phyloP scores from a whole-genome alignment of 1,139 yeast species.

The Taphrina betulina region DNA sequence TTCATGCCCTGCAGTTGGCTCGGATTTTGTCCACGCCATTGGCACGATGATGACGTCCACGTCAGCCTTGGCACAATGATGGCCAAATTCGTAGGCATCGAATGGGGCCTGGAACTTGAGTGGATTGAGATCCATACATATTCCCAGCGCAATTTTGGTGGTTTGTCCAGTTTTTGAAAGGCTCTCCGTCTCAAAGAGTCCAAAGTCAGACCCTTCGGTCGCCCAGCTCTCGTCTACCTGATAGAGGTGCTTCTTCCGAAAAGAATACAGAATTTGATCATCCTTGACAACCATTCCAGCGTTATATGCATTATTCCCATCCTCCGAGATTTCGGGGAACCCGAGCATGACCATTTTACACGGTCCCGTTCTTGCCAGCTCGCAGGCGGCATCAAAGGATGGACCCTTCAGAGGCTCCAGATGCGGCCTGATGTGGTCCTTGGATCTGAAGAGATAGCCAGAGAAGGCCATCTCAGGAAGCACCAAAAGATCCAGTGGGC shows the following conservation, averaged over 20 bases:
- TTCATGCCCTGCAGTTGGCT: constrained; percentile 35
- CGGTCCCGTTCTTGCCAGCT: constrained; percentile 51
- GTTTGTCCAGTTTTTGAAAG: constrained; percentile 37
- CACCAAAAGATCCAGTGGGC: constrained; percentile 50
- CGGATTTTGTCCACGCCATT: constrained; percentile 70
- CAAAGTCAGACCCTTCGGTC: constrained; percentile 57
- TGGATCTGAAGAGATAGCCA: constrained; percentile 68
- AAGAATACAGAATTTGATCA: constrained; percentile 55
- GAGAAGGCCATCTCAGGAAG: constrained; percentile 84
- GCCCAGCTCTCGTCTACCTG: constrained; percentile 83
- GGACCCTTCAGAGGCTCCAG: constrained; percentile 51
- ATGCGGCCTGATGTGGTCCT: constrained; percentile 58
- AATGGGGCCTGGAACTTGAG: constrained; percentile 70
- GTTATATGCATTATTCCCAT: constrained; percentile 51
- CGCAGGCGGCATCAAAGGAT: constrained; percentile 52
- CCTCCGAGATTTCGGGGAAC: constrained; percentile 61
- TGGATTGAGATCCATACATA: constrained; percentile 95
- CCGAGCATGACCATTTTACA: constrained; percentile 74
- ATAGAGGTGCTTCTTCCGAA: constrained; percentile 75
- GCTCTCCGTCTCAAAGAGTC: neutral
- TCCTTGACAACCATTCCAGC: constrained; percentile 68
- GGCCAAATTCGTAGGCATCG: constrained; percentile 67
- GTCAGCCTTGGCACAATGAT: constrained; percentile 50
- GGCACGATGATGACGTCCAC: constrained; percentile 68
- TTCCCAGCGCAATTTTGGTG: constrained; percentile 61